Conservation (phyloP, 805 yeast genomes). For the Candida maris region DNA sequence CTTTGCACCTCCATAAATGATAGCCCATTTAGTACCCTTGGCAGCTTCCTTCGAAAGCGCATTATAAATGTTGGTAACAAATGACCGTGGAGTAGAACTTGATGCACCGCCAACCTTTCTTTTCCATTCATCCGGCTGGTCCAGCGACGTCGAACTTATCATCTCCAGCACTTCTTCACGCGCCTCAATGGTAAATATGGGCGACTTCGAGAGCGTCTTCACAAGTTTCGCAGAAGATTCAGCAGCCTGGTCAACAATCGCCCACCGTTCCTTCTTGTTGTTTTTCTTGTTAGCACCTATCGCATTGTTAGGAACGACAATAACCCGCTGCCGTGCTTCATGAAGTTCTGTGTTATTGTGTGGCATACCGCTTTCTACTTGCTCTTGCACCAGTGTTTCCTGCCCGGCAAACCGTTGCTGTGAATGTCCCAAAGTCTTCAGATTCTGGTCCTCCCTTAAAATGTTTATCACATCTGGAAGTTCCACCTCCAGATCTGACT, state of each 20-base stretch:
- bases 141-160: constrained; percentile 71
- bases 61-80: constrained; percentile 68
- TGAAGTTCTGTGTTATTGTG: constrained; percentile 6
- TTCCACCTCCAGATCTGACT: constrained; percentile 69
- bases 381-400: background rate
- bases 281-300: constrained; percentile 73
- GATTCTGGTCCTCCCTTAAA: constrained; percentile 27
- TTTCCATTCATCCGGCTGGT: constrained; percentile 76
- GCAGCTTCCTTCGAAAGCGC: constrained; percentile 69
- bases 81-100: constrained; percentile 77
- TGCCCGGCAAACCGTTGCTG: background rate
- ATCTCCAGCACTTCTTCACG: constrained; percentile 83
- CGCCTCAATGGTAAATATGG: constrained; percentile 74
- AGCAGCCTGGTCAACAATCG: constrained; percentile 67
- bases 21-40: constrained; percentile 70
- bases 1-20: constrained; percentile 77
- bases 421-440: constrained; percentile 8
- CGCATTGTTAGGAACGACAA: constrained; percentile 74
- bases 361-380: constrained; percentile 4
- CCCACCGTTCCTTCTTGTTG: constrained; percentile 74
- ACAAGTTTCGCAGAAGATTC: constrained; percentile 55
- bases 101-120: constrained; percentile 80
- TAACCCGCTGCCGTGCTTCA: constrained; percentile 48
- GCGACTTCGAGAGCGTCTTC: constrained; percentile 56
- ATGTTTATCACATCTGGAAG: constrained; percentile 57